phyloP scores from a whole-genome alignment of 306 rosid species.

The Corylus avellana region DNA sequence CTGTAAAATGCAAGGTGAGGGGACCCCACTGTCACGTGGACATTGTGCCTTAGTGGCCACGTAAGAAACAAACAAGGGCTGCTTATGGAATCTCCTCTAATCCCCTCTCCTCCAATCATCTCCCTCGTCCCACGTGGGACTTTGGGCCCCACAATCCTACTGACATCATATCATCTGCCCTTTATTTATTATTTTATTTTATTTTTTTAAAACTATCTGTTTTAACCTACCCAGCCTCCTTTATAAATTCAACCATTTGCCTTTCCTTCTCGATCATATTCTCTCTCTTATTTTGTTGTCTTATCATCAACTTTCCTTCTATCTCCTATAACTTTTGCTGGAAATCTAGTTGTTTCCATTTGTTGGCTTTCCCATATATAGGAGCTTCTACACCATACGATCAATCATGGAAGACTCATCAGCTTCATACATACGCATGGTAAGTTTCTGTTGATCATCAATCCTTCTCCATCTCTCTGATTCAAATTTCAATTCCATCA shows the following conservation, averaged over 20 bases:
- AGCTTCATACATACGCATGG: constrained; percentile 86
- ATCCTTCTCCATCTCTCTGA: not conserved
- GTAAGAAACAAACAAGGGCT: constrained; percentile 35
- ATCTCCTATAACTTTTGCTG: not conserved
- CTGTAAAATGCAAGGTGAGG: not conserved
- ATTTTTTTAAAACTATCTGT: not conserved
- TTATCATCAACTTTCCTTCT: constrained; percentile 9
- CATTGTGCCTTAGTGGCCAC: constrained; percentile 43
- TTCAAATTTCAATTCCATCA: not conserved
- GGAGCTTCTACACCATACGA: not conserved
- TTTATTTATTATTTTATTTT: not conserved
- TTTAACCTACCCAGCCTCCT: constrained; percentile 6
- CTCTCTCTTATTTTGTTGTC: not conserved
- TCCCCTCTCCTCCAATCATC: constrained; percentile 85
- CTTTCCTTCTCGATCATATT: not conserved
- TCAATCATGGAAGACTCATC: constrained; percentile 65
- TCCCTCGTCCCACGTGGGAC: constrained; percentile 77
- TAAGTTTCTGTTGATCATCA: constrained; percentile 31
- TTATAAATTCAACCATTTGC: constrained; percentile 30
- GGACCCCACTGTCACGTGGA: constrained; percentile 72
- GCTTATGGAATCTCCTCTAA: constrained; percentile 61
- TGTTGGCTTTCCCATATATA: not conserved
- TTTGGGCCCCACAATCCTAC: constrained; percentile 35
- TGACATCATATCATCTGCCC: constrained; percentile 24
- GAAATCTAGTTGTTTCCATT: not conserved